Evolutionary conservation across 2,329 filamentous ascomycete genomes (phyloP), one percentile per base, ranked within the genome.

Genomic region (Orbilia javanica): DNA sequence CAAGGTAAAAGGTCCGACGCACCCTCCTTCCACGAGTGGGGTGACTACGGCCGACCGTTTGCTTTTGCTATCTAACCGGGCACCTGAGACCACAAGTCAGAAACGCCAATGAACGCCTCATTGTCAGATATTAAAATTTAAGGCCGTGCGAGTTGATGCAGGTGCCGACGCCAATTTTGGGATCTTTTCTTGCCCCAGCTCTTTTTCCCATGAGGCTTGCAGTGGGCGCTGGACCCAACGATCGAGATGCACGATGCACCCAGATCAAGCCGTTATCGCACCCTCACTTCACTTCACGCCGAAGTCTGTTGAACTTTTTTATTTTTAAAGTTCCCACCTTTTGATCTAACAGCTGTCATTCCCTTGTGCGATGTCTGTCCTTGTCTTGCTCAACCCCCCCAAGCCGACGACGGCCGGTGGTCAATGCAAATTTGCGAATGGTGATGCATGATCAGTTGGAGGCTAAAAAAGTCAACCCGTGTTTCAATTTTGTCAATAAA

Each of bases 51-150:
- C 22, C 15, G 60, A 27, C 50, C 60, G 60, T 67, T 66, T 53
- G 27, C 29, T 63, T 63, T 63, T 63, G 36, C 44, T 64, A 48
- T 18, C 29, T 25, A 31, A 6, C 50, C 22, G 18, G 42, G 62
- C 36, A 67, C 36, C 22, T 34, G 31, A 64, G 39, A 31, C 53
- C 42, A 27, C 52, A 52, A 20, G 25, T 22, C 31, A 69, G 50
- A 42, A 44, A 60, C 31, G 52, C 65, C 31, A 39, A 67, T 18
- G 63, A 65, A 50, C 66, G 66, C 73, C 66, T 70, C 66, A 53
- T 48, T 62, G 73, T 71, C 73, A 77, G 67, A 71, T 48, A 55
- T 67, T 57, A 66, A 66, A 50, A 50, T 50, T 73, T 73, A 22
- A 73, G 64, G 69, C 60, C 69, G 48, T 44, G 34, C 34, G 27